These are phyloP conservation scores for Leishmania turanica DNA, from an alignment of 208 protist genomes.

Conservation along the genomic window DNA sequence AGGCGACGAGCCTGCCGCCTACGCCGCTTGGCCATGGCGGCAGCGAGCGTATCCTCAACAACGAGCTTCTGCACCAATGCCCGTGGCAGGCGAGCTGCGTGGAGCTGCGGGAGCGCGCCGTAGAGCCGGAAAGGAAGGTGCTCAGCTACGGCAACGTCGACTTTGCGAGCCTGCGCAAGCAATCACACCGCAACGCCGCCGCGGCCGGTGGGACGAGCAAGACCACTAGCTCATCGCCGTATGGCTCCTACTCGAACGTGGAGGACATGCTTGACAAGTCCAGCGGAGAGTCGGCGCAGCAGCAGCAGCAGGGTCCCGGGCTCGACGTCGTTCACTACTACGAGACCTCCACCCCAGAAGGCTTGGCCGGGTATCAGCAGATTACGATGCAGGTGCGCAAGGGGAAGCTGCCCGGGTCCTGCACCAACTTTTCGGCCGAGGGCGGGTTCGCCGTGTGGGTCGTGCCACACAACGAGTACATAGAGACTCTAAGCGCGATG, in stretches of 20 bases:
- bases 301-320: slow-evolving; percentile 16
- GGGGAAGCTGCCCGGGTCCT: slow-evolving; percentile 27
- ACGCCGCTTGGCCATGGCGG: slow-evolving; percentile 34
- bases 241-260: slow-evolving; percentile 29
- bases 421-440: slow-evolving; percentile 34
- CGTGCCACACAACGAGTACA: slow-evolving; percentile 29
- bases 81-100: slow-evolving; percentile 42
- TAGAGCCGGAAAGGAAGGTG: slow-evolving; percentile 20
- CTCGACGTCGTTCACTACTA: slow-evolving; percentile 46
- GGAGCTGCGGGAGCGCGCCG: slow-evolving; percentile 32
- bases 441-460: slow-evolving; percentile 40
- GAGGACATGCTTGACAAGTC: slow-evolving; percentile 22
- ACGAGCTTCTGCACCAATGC: slow-evolving; percentile 30
- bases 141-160: slow-evolving; percentile 34
- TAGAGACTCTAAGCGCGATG: slow-evolving; percentile 17
- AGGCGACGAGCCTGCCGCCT: slow-evolving; percentile 18
- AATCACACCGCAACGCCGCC: not conserved
- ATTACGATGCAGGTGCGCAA: slow-evolving; percentile 32
- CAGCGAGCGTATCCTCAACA: slow-evolving; percentile 41
- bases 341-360: slow-evolving; percentile 34
- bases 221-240: not conserved
- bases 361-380: slow-evolving; percentile 33
- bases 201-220: not conserved
- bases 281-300: not conserved
- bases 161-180: slow-evolving; percentile 24